These are phyloP conservation scores for Aspergillus sp. DNA, from an alignment of 2,329 filamentous ascomycete genomes.

Conservation along the genomic window DNA sequence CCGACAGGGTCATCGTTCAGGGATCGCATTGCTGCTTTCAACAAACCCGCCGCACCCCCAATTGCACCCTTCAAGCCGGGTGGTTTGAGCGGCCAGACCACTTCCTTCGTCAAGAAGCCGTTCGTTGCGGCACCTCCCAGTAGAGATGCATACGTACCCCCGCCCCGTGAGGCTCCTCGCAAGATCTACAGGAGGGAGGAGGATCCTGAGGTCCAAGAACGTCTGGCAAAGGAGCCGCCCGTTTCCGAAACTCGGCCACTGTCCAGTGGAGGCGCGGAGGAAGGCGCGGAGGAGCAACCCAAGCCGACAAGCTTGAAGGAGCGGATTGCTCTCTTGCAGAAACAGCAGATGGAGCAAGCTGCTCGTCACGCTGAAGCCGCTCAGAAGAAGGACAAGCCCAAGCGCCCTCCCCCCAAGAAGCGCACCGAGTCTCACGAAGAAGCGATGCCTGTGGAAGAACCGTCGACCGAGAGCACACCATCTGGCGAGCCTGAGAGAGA, in stretches of 20 bases:
- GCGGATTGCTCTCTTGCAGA: constrained; percentile 88
- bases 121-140: constrained; percentile 95
- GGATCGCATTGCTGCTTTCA: constrained; percentile 96
- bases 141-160: constrained; percentile 84
- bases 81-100: constrained; percentile 58
- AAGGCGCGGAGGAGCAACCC: constrained; percentile 71
- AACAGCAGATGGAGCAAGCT: constrained; percentile 88
- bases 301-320: constrained; percentile 95
- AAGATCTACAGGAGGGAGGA: constrained; percentile 86
- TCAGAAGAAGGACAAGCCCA: constrained; percentile 85
- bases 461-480: constrained; percentile 33
- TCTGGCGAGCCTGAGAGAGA: constrained; percentile 38
- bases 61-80: constrained; percentile 86
- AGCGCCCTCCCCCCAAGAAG: constrained; percentile 72
- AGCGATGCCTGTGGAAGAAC: constrained; percentile 26
- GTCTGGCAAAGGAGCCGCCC: constrained; percentile 35
- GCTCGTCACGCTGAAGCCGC: constrained; percentile 75
- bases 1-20: constrained; percentile 77
- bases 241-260: constrained; percentile 35
- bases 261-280: constrained; percentile 52
- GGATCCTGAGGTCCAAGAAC: constrained; percentile 60
- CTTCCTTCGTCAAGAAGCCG: constrained; percentile 88
- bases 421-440: constrained; percentile 50
- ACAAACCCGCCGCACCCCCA: constrained; percentile 82
- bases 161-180: constrained; percentile 68